Percentiles rank a stretch among this genome's conserved stretches.
phyloP scores from a whole-genome alignment of 1,284 basidiomycete species.

The Malassezia brasiliensis region DNA sequence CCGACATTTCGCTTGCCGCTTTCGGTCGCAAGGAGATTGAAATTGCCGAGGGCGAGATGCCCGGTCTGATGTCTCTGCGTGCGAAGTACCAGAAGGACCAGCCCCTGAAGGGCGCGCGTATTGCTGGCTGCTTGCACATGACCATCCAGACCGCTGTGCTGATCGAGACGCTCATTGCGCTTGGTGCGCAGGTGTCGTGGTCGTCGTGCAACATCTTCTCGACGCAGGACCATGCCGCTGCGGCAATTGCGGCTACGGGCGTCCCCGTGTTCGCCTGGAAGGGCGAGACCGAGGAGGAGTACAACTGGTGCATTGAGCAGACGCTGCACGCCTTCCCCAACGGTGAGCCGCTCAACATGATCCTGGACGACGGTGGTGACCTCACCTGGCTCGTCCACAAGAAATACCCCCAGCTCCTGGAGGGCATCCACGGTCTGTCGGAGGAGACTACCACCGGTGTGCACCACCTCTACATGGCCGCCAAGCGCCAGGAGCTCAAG shows the following conservation, averaged over 20 bases:
- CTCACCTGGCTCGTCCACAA: slow-evolving; percentile 90
- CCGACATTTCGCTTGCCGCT: slow-evolving; percentile 88
- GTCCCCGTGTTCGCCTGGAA: slow-evolving; percentile 99
- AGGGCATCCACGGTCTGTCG: slow-evolving; percentile 66
- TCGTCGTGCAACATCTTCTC: slow-evolving; percentile 99
- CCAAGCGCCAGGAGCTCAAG: slow-evolving; percentile 91
- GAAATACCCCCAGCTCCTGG: slow-evolving; percentile 54
- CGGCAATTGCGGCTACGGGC: slow-evolving; percentile 94
- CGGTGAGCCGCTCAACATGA: slow-evolving; percentile 89
- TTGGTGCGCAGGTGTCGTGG: slow-evolving; percentile 97
- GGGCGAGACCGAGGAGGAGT: slow-evolving; percentile 99
- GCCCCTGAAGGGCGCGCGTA: slow-evolving; percentile 88
- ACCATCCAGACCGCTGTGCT: slow-evolving; percentile 70
- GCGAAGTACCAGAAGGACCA: slow-evolving; percentile 65
- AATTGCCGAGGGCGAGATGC: slow-evolving; percentile 65
- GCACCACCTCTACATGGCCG: slow-evolving; percentile 95
- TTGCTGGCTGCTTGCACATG: slow-evolving; percentile 67
- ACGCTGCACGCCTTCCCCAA: slow-evolving; percentile 68
- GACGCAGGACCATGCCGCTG: slow-evolving; percentile 93
- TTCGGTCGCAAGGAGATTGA: slow-evolving; percentile 97
- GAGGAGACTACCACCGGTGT: slow-evolving; percentile 99
- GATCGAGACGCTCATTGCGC: slow-evolving; percentile 59
- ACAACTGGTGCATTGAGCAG: slow-evolving; percentile 89
- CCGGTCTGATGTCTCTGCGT: slow-evolving; percentile 45
- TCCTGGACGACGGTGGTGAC: slow-evolving; percentile 98